Base-by-base conservation (phyloP, 768 basidiomycete genomes). In the Lactifluus subvellereus region DNA sequence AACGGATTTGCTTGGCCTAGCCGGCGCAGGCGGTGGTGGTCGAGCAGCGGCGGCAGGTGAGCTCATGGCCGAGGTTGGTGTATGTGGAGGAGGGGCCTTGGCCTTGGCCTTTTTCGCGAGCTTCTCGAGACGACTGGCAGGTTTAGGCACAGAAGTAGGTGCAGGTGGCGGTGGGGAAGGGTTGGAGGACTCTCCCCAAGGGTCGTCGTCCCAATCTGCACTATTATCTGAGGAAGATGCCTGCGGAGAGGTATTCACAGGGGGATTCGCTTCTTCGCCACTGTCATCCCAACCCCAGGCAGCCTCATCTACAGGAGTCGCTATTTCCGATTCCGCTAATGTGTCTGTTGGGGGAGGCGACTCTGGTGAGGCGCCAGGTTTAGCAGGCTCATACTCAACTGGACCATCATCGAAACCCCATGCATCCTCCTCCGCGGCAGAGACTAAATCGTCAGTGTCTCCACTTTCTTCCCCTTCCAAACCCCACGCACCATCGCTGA, bases 241-340 rank as follows among this genome's bases (percentile, higher is more conserved):
- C 6, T 20, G 38, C 13, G 64, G 49, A 42, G 64, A 56, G 22
- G 52, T 40, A 18, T 53, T 32, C 35, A 30, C 55, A 27, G 61
- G 48, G 4, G 60, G 52, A 22, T 74, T 57, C 13, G 59, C 33
- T 4, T 70, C 65, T 52, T 73, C 77, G 13, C 78, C 78, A 35
- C 84, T 83, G 47, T 84, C 83, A 43, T 89, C 85, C 85, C 85
- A 90, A 2, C 86, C 91, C 90, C 91, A 92, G 0, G 88, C 84
- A 67, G 82, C 73, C 66, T 83, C 80, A 14, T 69, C 70, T 9
- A 68, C 67, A 3, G 35, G 64, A 10, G 57, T 53, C 10, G 14
- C 55, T 3, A 54, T 33, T 42, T 79, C 79, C 5, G 69, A 55
- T 32, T 70, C 68, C 16, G 63, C 4, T 7, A n/a, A 32, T 38